These are phyloP conservation scores for Lagenaria siceraria DNA, from an alignment of 306 rosid genomes.

Conservation along the genomic window DNA sequence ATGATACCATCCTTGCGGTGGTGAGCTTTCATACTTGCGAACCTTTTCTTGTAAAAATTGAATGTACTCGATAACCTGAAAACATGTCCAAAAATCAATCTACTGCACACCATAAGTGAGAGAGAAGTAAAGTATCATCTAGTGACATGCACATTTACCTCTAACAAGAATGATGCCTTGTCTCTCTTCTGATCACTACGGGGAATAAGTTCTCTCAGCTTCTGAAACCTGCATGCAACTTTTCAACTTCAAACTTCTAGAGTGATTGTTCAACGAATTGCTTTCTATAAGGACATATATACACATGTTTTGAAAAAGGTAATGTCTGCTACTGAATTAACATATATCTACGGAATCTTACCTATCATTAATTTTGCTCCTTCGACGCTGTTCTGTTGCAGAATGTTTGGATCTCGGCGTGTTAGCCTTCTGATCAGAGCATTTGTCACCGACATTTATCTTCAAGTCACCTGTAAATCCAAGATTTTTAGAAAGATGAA, in stretches of 20 bases:
- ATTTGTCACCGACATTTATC: conserved; percentile 47
- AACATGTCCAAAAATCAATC: not conserved
- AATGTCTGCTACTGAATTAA: not conserved
- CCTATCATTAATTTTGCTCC: conserved; percentile 98
- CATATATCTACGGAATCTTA: conserved; percentile 16
- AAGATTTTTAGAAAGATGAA: not conserved
- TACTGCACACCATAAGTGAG: not conserved
- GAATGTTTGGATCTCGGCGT: conserved; percentile 98
- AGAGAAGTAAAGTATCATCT: not conserved
- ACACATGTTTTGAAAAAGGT: not conserved
- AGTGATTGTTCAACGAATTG: not conserved
- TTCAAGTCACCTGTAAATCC: conserved; percentile 32
- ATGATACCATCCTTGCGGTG: conserved; percentile 58
- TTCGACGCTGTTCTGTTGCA: conserved; percentile 93
- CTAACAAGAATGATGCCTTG: conserved; percentile 89
- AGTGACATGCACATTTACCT: conserved; percentile 31
- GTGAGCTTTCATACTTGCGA: conserved; percentile 56
- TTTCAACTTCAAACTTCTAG: not conserved
- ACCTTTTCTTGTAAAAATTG: conserved; percentile 86
- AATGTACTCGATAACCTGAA: conserved; percentile 84
- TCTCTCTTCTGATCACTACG: conserved; percentile 97
- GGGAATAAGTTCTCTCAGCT: conserved; percentile 84
- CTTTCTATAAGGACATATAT: not conserved
- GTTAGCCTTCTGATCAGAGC: conserved; percentile 74
- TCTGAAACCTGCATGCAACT: conserved; percentile 62